Evolutionary conservation across 257 asterid species (phyloP), one percentile per base, ranked within the genome.

Genomic region (Salvia rosmarinus): DNA sequence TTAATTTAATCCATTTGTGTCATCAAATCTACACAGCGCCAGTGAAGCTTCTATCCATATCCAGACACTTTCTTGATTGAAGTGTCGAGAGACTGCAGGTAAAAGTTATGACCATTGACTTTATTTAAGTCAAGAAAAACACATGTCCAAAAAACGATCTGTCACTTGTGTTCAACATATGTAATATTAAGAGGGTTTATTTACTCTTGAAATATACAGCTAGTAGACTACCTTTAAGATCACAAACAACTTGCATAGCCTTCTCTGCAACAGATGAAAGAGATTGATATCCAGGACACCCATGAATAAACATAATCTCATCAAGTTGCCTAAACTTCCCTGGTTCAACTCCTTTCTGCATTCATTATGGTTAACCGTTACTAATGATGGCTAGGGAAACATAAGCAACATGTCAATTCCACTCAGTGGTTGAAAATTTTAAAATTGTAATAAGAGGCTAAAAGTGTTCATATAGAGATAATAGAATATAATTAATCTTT

Each of bases 241-340:
- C 99, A 74, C 99, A 91, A 75, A 95, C 97, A 43, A 95, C 82
- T 79, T 84, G 88, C 97, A 95, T 91, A 40, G 89, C 64, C 77
- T 79, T 83, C 73, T 86, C 97, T 0, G 96, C 96, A 70, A 85
- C 62, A 20, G 93, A 82, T 59, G 78, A 81, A 69, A 95, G 79
- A 67, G 83, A 79, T 50, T 79, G 93, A 80, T 88, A 91, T 77
- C 88, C 99, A 54, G 93, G 96, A 80, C 75, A 89, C 34, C 83
- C 96, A 21, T 80, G 80, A 75, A 91, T 52, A 68, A 88, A 89
- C 7, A 83, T 76, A 61, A 95, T 95, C 81, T 95, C 99, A 76
- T 91, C 97, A 69, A 85, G 84, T 78, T 89, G 97, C 90, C 98
- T 87, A 79, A 95, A 95, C 85, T 82, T 95, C n/a, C 99, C 99